Conservation (phyloP, 2,329 filamentous ascomycete species). For the Ambrosiella beaveri region DNA sequence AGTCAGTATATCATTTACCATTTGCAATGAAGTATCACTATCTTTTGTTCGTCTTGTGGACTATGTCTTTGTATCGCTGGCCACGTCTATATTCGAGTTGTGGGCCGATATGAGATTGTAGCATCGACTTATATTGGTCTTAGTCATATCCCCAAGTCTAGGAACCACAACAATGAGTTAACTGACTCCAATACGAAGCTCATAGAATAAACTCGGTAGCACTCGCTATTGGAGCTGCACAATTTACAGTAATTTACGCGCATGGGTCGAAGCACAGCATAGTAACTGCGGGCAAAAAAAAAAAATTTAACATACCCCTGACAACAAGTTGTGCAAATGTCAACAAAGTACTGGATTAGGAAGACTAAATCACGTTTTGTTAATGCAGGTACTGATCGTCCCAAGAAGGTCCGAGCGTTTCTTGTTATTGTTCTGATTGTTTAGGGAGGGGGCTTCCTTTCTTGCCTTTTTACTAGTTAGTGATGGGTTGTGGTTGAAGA, state of each 20-base stretch:
- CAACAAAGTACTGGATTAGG: slow-evolving; percentile 1
- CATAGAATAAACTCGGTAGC: too few species aligned
- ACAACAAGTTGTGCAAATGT: neutral
- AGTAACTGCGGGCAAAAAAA: neutral
- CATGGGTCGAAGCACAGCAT: neutral
- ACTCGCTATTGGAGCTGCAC: neutral
- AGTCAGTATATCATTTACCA: too few species aligned
- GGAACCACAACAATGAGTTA: neutral
- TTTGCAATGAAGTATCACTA: neutral
- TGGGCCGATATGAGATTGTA: neutral
- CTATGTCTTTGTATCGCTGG: neutral
- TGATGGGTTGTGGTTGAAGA: neutral
- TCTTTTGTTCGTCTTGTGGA: neutral
- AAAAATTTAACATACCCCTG: neutral
- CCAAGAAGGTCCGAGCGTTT: neutral
- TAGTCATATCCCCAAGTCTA: neutral
- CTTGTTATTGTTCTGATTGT: neutral
- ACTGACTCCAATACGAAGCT: too few species aligned
- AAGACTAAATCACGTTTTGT: neutral
- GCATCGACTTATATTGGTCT: neutral
- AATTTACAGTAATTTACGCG: neutral
- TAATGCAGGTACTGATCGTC: slow-evolving; percentile 4
- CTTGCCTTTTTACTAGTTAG: neutral
- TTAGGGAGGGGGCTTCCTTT: neutral
- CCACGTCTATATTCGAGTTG: neutral